Conservation (phyloP, 2,329 filamentous ascomycete species). For the Sporothrix dimorphospora region DNA sequence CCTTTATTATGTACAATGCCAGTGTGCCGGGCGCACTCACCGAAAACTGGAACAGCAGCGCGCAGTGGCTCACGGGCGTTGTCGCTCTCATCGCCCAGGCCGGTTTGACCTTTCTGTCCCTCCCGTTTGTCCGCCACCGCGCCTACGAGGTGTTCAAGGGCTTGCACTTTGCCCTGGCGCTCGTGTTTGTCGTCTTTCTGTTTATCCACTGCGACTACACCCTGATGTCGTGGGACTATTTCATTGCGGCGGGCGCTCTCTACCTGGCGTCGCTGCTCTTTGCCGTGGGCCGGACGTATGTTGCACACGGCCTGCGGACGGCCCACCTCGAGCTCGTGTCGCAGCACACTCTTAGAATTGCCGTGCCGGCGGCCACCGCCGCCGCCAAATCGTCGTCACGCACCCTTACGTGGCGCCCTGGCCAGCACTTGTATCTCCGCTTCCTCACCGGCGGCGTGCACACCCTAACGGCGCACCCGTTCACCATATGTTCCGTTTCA, state of each 20-base stretch:
- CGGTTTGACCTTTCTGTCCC: conserved; percentile 59
- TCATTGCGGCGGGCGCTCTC: conserved; percentile 58
- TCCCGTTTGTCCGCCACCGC: conserved; percentile 52
- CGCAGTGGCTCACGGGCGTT: conserved; percentile 60
- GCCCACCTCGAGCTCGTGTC: conserved; percentile 48
- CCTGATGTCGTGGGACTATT: conserved; percentile 63
- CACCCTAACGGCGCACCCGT: conserved; percentile 32
- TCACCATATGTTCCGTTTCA: conserved; percentile 31
- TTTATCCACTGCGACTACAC: conserved; percentile 63
- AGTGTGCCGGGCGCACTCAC: conserved; percentile 51
- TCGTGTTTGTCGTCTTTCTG: conserved; percentile 61
- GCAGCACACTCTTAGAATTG: conserved; percentile 48
- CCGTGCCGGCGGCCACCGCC: conserved; percentile 46
- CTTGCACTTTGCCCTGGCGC: conserved; percentile 55
- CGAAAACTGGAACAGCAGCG: conserved; percentile 47
- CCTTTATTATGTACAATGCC: conserved; percentile 59
- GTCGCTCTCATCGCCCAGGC: conserved; percentile 57
- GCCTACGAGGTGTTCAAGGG: conserved; percentile 66
- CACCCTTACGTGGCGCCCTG: conserved; percentile 51
- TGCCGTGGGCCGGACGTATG: conserved; percentile 50
- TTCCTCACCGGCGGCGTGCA: conserved; percentile 29
- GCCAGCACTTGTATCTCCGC: conserved; percentile 52
- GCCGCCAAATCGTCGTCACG: conserved; percentile 11
- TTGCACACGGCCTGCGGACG: conserved; percentile 53
- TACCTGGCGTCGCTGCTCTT: conserved; percentile 54